Percentiles rank a stretch among this genome's conserved stretches.
Evolutionary conservation across 78 protist genomes (phyloP).

Genomic region (Pigoraptor vietnamica): DNA sequence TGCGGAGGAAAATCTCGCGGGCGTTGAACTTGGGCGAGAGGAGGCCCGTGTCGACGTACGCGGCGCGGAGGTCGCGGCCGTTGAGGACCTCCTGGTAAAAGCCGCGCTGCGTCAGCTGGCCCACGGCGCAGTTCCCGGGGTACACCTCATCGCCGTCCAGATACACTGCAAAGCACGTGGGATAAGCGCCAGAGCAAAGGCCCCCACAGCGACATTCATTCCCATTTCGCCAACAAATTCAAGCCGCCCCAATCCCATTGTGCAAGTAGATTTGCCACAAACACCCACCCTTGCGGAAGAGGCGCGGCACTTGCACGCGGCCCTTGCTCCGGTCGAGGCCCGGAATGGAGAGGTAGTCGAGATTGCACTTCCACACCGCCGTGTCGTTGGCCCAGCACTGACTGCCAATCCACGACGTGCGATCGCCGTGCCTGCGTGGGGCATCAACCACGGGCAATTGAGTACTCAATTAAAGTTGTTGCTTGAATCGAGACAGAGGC

Average conservation of each 20-base stretch:
- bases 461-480: no score
- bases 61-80: background rate
- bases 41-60: background rate
- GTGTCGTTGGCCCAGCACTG: background rate
- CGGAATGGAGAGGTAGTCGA: background rate
- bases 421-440: background rate
- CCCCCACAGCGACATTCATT: no score
- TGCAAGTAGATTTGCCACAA: background rate
- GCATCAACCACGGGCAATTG: background rate
- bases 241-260: background rate
- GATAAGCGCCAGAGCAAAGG: background rate
- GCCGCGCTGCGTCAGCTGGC: background rate
- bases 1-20: background rate
- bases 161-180: background rate
- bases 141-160: background rate
- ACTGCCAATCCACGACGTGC: background rate
- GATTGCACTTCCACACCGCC: background rate
- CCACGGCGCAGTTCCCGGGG: background rate
- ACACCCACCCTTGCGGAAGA: background rate
- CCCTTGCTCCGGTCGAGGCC: background rate
- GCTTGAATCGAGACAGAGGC: background rate
- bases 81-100: background rate
- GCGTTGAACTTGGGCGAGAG: background rate
- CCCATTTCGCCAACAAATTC: no score
- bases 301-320: background rate